Base-by-base conservation (phyloP, 495 filamentous ascomycete genomes). In the Trichoderma asperelloides region DNA sequence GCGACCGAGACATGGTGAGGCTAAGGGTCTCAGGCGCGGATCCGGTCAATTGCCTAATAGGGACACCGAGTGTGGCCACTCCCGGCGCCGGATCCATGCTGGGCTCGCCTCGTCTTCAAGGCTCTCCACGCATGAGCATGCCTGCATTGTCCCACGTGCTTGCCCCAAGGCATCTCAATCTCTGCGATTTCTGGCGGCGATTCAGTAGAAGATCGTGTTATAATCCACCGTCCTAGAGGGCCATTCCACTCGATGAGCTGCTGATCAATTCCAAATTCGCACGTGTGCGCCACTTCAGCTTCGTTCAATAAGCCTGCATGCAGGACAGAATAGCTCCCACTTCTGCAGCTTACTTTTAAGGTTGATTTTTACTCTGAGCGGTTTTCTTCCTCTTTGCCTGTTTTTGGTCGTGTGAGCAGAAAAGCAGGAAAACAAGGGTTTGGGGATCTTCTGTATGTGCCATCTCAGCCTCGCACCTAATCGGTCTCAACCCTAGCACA, bases 291-390 rank as follows among this genome's bases (percentile, higher is more conserved):
- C 41, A 45, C 41, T 18, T 45, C 41, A 45, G 12, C 41, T 45
- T 45, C 41, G 11, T 5, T 37, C 47, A 51, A 7, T 3, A 23
- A 21, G n/a, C 33, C 33, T 37, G 33, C 33, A 37, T 37, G 33
- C 33, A 37, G 33, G 33, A 7, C 33, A 37, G 33, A 8, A 37
- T 37, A 37, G 33, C 33, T 47, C 43, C 43, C 43, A n/a, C 43
- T n/a, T 47, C 43, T 47, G 43, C 55, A 60, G 55, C 55, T 60
- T 30, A 60, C 27, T 30, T 60, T 60, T 21, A 60, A 60, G 55
- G 55, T 60, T 60, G 55, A 60, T 60, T 60, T 60, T 60, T 60
- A 30, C 55, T 33, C 30, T 60, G 55, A 30, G 55, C 12, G 27
- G 55, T 30, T 60, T 21, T 30, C 27, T 60, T 30, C 27, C 7